phyloP scores from a whole-genome alignment of 1,284 basidiomycete genomes.

The Trichosporon coremiiforme region DNA sequence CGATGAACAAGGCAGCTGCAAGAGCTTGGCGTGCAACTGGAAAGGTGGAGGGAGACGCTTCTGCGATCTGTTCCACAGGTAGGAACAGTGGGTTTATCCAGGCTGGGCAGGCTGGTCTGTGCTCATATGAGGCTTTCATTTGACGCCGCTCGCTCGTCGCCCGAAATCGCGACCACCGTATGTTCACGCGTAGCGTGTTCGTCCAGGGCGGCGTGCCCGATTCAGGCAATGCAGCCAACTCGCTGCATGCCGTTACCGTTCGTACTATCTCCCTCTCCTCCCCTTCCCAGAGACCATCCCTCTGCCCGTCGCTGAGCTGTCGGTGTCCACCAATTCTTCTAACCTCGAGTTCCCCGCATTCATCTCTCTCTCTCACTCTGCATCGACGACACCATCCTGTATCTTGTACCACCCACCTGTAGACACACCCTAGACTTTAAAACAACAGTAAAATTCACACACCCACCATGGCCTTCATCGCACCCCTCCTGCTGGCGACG shows the following conservation, averaged over 20 bases:
- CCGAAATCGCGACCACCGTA: neutral
- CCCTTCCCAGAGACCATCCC: neutral
- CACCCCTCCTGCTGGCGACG: slow-evolving; percentile 29
- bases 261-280: slow-evolving; percentile 5
- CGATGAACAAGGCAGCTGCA: neutral
- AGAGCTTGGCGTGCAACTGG: neutral
- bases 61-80: neutral
- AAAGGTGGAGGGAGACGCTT: neutral
- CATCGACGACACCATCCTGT: neutral
- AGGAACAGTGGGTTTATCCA: neutral
- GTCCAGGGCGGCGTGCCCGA: neutral
- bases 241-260: neutral
- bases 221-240: neutral
- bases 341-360: neutral
- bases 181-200: neutral
- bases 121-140: slow-evolving; percentile 1
- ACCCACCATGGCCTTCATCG: slow-evolving; percentile 22
- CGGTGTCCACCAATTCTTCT: neutral
- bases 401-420: neutral
- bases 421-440: neutral
- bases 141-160: neutral
- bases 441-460: slow-evolving; percentile 6
- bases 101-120: neutral
- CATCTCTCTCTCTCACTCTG: neutral
- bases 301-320: neutral